Percentiles rank a stretch among this genome's conserved stretches.
phyloP scores from a whole-genome alignment of 306 rosid species.

The Boehmeria nivea region DNA sequence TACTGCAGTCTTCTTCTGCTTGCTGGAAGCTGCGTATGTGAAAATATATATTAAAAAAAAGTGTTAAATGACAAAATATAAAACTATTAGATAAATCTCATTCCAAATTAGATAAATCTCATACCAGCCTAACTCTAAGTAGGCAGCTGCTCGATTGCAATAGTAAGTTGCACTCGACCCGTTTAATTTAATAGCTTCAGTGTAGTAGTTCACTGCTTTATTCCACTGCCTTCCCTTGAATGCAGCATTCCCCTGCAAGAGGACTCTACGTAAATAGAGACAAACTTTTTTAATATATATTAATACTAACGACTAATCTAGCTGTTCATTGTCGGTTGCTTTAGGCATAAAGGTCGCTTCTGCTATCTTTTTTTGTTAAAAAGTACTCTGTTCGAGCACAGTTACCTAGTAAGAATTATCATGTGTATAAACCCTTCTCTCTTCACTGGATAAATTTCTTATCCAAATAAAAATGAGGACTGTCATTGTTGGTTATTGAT shows the following conservation, averaged over 20 bases:
- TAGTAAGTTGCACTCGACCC: slow-evolving; percentile 55
- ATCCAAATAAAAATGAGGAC: no score
- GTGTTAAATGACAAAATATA: slow-evolving; percentile 2
- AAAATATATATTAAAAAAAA: slow-evolving; percentile 3
- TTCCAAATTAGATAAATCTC: neutral
- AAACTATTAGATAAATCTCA: slow-evolving; percentile 4
- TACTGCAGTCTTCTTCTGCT: slow-evolving; percentile 85
- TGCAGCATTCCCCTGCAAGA: slow-evolving; percentile 78
- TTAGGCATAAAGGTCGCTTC: no score
- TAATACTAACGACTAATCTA: no score
- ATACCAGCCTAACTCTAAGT: slow-evolving; percentile 74
- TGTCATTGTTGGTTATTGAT: no score
- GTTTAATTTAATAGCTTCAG: slow-evolving; percentile 67
- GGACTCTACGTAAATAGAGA: neutral
- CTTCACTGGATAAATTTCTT: no score
- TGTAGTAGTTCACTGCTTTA: slow-evolving; percentile 65
- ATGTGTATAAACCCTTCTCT: no score
- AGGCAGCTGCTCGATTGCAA: slow-evolving; percentile 90
- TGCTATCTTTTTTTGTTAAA: no score
- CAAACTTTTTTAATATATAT: neutral
- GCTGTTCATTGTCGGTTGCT: no score
- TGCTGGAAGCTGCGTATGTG: slow-evolving; percentile 65
- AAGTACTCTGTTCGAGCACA: no score
- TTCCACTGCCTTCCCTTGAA: slow-evolving; percentile 73
- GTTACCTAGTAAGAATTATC: no score